Percentiles rank a stretch among this genome's conserved stretches.
These are phyloP conservation scores for Globisporangium cederbergense DNA, from an alignment of 352 stramenopile genomes.

Conservation along the genomic window DNA sequence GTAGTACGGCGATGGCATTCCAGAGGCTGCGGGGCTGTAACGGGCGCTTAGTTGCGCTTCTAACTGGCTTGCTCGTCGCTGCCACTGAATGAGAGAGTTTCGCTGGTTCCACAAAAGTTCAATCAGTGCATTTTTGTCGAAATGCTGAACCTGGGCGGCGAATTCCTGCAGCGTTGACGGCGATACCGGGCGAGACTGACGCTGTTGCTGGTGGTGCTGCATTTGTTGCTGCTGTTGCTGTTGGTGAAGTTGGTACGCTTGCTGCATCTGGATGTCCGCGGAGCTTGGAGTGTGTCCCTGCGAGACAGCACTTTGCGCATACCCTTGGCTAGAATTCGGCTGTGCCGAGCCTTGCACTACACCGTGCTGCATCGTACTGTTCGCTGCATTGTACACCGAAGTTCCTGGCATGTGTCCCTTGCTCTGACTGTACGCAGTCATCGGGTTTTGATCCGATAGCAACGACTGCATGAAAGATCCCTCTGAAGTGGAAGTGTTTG, in stretches of 20 bases:
- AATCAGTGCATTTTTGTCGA: constrained; percentile 61
- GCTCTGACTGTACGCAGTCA: constrained; percentile 16
- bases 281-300: constrained; percentile 8
- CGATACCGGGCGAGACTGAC: constrained; percentile 19
- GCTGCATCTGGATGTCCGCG: constrained; percentile 16
- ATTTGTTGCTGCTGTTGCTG: constrained; percentile 31
- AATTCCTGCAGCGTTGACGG: constrained; percentile 54
- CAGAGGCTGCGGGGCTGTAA: constrained; percentile 14
- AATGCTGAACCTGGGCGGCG: constrained; percentile 59
- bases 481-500: constrained; percentile 13
- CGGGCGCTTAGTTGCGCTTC: constrained; percentile 40
- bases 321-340: constrained; percentile 10
- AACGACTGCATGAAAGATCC: constrained; percentile 42
- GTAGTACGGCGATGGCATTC: constrained; percentile 32
- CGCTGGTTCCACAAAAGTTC: constrained; percentile 75
- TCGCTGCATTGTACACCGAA: constrained; percentile 4
- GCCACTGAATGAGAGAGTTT: constrained; percentile 57
- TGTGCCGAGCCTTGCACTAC: neutral
- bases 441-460: constrained; percentile 27
- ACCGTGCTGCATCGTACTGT: constrained; percentile 11
- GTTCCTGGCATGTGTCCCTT: constrained; percentile 6
- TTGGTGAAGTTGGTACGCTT: constrained; percentile 22
- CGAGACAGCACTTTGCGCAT: neutral
- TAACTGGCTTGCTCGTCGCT: constrained; percentile 45
- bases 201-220: constrained; percentile 32